Percentiles rank a stretch among this genome's conserved stretches.
Evolutionary conservation across 192 early-diverging fungal species (phyloP).

Genomic region (Jimgerdemannia flammicorona): DNA sequence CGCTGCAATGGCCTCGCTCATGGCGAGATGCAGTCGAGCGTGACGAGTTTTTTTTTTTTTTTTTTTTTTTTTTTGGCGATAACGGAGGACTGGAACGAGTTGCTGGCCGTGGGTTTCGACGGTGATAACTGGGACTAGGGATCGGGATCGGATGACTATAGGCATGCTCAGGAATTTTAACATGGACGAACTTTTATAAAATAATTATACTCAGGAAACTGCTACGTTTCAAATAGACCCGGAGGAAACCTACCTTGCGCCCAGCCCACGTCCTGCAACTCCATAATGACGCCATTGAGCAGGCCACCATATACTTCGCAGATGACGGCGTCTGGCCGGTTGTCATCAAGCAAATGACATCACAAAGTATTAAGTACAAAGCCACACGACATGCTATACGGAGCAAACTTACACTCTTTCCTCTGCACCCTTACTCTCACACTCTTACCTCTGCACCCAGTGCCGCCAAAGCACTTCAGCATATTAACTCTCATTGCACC

Average conservation of each 20-base stretch:
- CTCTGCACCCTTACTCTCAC: too few species aligned
- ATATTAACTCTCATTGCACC: too few species aligned
- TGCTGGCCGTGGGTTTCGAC: constrained; percentile 73
- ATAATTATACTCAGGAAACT: too few species aligned
- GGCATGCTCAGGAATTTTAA: too few species aligned
- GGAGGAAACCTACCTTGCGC: constrained; percentile 32
- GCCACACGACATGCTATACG: too few species aligned
- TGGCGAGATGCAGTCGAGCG: constrained; percentile 40
- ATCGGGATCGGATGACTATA: neutral
- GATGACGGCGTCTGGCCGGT: constrained; percentile 59
- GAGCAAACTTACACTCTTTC: too few species aligned
- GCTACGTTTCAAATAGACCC: too few species aligned
- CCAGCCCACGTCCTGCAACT: constrained; percentile 56
- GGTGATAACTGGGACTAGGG: constrained; percentile 61
- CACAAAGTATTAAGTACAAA: too few species aligned
- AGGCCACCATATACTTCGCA: constrained; percentile 64
- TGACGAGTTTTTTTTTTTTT: constrained; percentile 20
- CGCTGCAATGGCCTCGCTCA: constrained; percentile 55
- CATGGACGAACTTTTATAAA: too few species aligned
- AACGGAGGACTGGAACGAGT: constrained; percentile 63
- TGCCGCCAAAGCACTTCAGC: too few species aligned
- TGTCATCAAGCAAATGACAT: constrained; percentile 43
- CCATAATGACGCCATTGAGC: constrained; percentile 63
- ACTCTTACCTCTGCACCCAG: too few species aligned
- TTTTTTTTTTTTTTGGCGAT: constrained; percentile 48